Percentiles rank a stretch among this genome's conserved stretches.
Conservation (phyloP, 345 rosid genomes). For the Adansonia digitata region DNA sequence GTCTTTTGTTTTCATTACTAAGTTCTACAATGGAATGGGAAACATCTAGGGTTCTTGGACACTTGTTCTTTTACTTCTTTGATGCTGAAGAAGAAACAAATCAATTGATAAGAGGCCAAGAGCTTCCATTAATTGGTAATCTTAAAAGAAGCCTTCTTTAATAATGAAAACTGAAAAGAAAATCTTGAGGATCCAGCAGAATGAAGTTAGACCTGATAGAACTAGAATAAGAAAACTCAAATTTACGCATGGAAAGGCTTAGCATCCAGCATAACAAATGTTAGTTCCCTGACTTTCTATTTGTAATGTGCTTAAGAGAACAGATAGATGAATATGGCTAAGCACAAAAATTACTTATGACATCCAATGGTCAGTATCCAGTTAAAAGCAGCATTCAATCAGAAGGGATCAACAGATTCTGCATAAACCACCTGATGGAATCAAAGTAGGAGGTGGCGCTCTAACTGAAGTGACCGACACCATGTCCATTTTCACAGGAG, state of each 20-base stretch:
- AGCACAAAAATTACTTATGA: slow-evolving; percentile 14
- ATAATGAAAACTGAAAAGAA: background rate
- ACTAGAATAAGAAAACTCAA: background rate
- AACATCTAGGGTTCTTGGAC: background rate
- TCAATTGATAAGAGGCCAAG: slow-evolving; percentile 3
- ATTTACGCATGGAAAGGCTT: background rate
- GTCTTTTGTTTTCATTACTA: background rate
- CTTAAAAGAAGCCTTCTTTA: background rate
- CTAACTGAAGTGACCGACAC: slow-evolving; percentile 58
- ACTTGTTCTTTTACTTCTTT: background rate
- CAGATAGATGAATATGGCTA: background rate
- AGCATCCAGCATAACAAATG: background rate
- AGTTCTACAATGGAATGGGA: background rate
- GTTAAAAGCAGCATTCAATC: slow-evolving; percentile 12
- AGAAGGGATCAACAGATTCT: slow-evolving; percentile 1
- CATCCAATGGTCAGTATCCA: background rate
- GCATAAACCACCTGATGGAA: slow-evolving; percentile 55
- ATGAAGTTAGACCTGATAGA: background rate
- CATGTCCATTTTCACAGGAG: slow-evolving; percentile 81
- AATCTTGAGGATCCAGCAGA: background rate
- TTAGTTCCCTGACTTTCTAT: background rate
- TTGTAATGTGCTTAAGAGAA: background rate
- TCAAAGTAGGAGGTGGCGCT: slow-evolving; percentile 53
- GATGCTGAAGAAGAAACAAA: slow-evolving; percentile 4
- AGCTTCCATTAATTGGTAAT: background rate